Base-by-base conservation (phyloP, 1,139 yeast genomes). In the Magnusiomyces sp. region DNA sequence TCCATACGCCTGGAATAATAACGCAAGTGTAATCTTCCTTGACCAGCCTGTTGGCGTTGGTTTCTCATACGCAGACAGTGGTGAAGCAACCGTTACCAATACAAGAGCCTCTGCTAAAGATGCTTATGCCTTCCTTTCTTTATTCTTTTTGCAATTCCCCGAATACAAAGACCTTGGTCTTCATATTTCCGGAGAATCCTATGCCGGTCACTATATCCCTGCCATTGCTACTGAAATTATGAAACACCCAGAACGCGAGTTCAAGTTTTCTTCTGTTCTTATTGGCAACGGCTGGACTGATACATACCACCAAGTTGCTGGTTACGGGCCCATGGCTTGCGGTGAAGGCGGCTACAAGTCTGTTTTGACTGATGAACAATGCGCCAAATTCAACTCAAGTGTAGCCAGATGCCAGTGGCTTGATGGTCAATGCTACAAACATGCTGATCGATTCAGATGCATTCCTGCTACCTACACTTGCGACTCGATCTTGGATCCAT, bases 171-270 rank as follows among this genome's bases (percentile, higher is more conserved):
- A 77, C 38, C 74, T 77, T 54, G 80, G 78, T 49, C 89, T 92
- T 83, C 97, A 90, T 70, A 89, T 92, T 69, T 95, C 97, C 45
- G 98, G 97, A 60, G 97, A 92, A 71, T 87, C 96, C n/a, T 92
- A 92, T 65, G 98, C 95, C 50, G 98, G 98, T 56, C 97, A 92
- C 68, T 92, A 92, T 69, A 89, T 92, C 59, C 98, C 97, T 33
- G 48, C 43, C 4, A 46, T 50, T 41, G 45, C 52, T 3, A 40
- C 52, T 29, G 52, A 50, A 31, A 50, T 50, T 31, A 29, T 50
- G 33, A 40, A 33, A 10, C 52, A 50, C 49, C 37, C 40, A 2
- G 88, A 85, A 61, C 83, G 95, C 67, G 75, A 80, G 54, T 90
- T 92, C 73, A 80, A 89, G 67, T 76, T 92, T 65, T 76, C 90